A percentile compares a stretch with the other conserved stretches of the same genome.
These are phyloP conservation scores for Cinnamomum micranthum DNA, from an alignment of 164 flowering plant species.

Conservation along the genomic window DNA sequence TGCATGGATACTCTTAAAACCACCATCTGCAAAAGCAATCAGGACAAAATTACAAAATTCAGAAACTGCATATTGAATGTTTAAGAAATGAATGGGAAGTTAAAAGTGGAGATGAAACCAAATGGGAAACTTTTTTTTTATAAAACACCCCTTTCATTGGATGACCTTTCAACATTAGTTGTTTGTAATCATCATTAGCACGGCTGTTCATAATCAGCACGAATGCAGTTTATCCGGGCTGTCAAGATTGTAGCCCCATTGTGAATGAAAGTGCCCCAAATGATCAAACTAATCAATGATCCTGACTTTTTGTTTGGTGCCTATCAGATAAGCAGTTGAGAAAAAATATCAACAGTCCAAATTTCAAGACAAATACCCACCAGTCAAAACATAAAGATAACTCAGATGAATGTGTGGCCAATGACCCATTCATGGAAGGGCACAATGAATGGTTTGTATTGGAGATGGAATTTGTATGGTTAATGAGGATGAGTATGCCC, in stretches of 20 bases:
- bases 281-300: too few relatives aligned
- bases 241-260: too few relatives aligned
- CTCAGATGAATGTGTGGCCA: neutral
- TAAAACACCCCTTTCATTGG: too few relatives aligned
- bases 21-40: constrained; percentile 52
- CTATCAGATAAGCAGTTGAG: too few relatives aligned
- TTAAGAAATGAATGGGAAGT: neutral
- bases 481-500: neutral
- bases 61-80: neutral
- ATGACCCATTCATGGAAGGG: neutral
- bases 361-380: neutral
- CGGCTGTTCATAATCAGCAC: too few relatives aligned
- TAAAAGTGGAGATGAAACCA: neutral
- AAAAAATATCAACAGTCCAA: neutral
- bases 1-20: constrained; percentile 88
- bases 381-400: neutral
- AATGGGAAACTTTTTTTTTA: neutral
- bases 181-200: too few relatives aligned
- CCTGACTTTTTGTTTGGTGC: too few relatives aligned
- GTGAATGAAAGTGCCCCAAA: too few relatives aligned
- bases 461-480: neutral
- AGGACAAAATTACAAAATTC: neutral
- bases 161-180: too few relatives aligned
- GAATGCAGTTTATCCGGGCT: too few relatives aligned
- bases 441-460: neutral